Conservation (phyloP, 768 basidiomycete species). For the Lactarius psammicola region DNA sequence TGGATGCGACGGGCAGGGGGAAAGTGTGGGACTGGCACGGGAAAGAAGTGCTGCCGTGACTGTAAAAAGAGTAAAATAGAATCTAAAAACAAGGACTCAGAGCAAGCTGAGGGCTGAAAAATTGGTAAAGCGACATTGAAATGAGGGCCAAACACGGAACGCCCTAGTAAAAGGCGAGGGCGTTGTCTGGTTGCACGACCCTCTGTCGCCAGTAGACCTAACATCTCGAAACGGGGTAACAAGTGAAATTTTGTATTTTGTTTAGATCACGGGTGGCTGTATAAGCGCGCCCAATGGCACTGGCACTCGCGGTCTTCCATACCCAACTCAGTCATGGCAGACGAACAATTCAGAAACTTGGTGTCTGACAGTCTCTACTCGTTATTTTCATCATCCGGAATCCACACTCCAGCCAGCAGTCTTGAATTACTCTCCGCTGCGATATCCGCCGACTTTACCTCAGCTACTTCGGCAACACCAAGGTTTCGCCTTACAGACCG, state of each 20-base stretch:
- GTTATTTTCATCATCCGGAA: slow-evolving; percentile 47
- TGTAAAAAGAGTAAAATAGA: not conserved
- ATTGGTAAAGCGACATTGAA: slow-evolving; percentile 51
- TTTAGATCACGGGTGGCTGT: slow-evolving; percentile 38
- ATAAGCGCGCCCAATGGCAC: not conserved
- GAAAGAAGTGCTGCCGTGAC: slow-evolving; percentile 42
- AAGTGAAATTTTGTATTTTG: slow-evolving; percentile 41
- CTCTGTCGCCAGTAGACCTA: slow-evolving; percentile 41
- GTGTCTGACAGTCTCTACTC: slow-evolving; percentile 52
- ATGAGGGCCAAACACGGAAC: slow-evolving; percentile 56
- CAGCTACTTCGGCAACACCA: slow-evolving; percentile 39
- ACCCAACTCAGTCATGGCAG: slow-evolving; percentile 39
- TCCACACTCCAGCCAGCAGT: slow-evolving; percentile 59
- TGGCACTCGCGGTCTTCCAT: not conserved
- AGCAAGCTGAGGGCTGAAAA: slow-evolving; percentile 52
- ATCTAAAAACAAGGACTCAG: slow-evolving; percentile 36
- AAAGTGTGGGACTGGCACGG: slow-evolving; percentile 60
- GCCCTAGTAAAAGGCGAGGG: slow-evolving; percentile 73
- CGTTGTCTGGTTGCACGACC: slow-evolving; percentile 57
- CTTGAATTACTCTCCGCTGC: slow-evolving; percentile 63
- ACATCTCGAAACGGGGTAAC: not conserved
- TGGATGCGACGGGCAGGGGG: slow-evolving; percentile 45
- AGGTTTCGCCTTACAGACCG: slow-evolving; percentile 65
- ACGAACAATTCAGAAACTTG: slow-evolving; percentile 58
- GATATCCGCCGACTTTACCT: slow-evolving; percentile 49